Percentiles rank a stretch among this genome's conserved stretches.
Conservation (phyloP, 2,329 filamentous ascomycete species). For the Ceratocystis papillata region DNA sequence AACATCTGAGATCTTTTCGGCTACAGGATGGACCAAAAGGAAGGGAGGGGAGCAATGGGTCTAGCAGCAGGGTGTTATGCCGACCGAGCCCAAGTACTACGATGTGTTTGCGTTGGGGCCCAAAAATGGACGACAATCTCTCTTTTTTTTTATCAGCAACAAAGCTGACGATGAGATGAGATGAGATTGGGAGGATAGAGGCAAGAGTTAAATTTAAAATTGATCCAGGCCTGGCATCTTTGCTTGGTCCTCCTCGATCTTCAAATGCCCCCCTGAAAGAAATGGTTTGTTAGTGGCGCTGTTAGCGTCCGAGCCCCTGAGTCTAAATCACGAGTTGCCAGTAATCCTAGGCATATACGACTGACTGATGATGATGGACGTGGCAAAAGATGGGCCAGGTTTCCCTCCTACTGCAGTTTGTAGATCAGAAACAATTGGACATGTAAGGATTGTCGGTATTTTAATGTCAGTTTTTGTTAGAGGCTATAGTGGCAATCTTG, state of each 20-base stretch:
- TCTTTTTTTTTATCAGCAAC: not conserved
- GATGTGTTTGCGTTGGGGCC: no score
- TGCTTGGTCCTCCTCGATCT: not conserved
- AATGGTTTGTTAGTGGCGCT: constrained; percentile 7
- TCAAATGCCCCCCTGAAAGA: not conserved
- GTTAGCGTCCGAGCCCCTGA: constrained; percentile 11
- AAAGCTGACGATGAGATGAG: not conserved
- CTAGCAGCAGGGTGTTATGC: no score
- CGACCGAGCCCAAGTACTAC: no score
- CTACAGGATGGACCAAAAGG: not conserved
- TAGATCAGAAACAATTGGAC: not conserved
- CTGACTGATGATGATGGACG: not conserved
- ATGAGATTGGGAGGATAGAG: not conserved
- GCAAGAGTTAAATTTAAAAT: constrained; percentile 2
- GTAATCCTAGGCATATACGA: not conserved
- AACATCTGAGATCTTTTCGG: constrained; percentile 1
- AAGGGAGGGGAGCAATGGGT: no score
- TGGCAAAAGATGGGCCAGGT: not conserved
- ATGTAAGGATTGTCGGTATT: no score
- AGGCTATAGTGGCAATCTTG: no score
- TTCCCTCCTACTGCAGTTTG: not conserved
- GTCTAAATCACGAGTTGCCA: not conserved
- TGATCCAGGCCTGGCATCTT: not conserved
- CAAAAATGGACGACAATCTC: no score
- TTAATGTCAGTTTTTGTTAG: no score